phyloP scores from a whole-genome alignment of 805 yeast species.

The Kodamaea sagamina region DNA sequence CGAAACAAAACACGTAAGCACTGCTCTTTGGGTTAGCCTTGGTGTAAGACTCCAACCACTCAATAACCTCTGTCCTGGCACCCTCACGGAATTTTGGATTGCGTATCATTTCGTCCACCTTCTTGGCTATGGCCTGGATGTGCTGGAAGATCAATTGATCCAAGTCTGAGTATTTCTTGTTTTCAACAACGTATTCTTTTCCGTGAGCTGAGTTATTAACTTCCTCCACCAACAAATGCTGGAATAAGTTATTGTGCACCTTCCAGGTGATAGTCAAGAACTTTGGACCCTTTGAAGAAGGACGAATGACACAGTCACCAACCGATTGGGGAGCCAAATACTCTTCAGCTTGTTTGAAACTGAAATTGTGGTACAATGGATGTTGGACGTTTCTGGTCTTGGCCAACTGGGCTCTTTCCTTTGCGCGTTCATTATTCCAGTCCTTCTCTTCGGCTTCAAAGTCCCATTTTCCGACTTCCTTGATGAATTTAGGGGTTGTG shows the following conservation, averaged over 20 bases:
- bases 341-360: constrained; percentile 87
- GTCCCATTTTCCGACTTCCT: constrained; percentile 77
- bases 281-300: constrained; percentile 86
- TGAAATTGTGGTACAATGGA: constrained; percentile 84
- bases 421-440: constrained; percentile 54
- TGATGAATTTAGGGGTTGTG: constrained; percentile 45
- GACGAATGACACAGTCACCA: constrained; percentile 93
- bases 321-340: constrained; percentile 83
- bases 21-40: constrained; percentile 89
- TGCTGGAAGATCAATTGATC: constrained; percentile 92
- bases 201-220: constrained; percentile 54
- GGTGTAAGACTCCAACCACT: constrained; percentile 86
- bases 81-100: constrained; percentile 90
- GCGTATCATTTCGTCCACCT: constrained; percentile 79
- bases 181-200: constrained; percentile 62
- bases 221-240: constrained; percentile 87
- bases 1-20: constrained; percentile 87
- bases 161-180: constrained; percentile 73
- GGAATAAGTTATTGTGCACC: constrained; percentile 85
- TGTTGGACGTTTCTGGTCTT: constrained; percentile 83
- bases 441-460: constrained; percentile 72
- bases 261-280: constrained; percentile 96
- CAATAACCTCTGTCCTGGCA: constrained; percentile 72
- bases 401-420: constrained; percentile 66
- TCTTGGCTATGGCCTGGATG: constrained; percentile 77